Evolutionary conservation across 2,329 filamentous ascomycete genomes (phyloP), one percentile per base, ranked within the genome.

Genomic region (Leptographium flavum): DNA sequence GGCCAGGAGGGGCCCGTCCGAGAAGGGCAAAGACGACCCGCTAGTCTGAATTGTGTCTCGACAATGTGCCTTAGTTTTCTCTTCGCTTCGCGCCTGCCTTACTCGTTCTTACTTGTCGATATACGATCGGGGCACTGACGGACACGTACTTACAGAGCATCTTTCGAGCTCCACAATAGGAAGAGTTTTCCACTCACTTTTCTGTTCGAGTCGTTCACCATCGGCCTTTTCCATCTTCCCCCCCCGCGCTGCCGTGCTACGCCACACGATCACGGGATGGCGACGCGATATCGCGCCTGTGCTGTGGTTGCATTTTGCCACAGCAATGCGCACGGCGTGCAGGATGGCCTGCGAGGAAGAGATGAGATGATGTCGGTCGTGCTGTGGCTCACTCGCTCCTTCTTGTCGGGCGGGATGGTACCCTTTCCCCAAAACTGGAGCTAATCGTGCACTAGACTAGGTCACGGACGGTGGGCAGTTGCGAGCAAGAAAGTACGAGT

Each of bases 391-490:
- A 11, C 22, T 19, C 14, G 21, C 21, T 27, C 21, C 31, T 28
- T 43, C 41, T 32, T 28, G 33, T 23, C 19, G 31, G 28, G 32
- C 41, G 41, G 41, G 41, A 43, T 43, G 41, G n/a, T 19, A 43
- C 41, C 41, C 41, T 43, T 36, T 43, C 41, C 14, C 41, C 14
- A 21, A 27, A 43, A 43, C 31, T 43, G 41, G 41, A 22, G 41
- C 41, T 36, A 25, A 43, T 43, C 41, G 32, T 28, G 30, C 41
- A 43, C 41, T 43, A 43, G n/a, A 28, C 5, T 23, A 17, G 31
- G 33, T 28, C 25, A n/a, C n/a, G n/a, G n/a, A n/a, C n/a, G n/a
- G n/a, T n/a, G n/a, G n/a, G n/a, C n/a, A n/a, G n/a, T n/a, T n/a
- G n/a, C n/a, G n/a, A n/a, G n/a, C 39, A 41, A 14, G 19, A 31